These are phyloP conservation scores for Guillardia theta DNA, from an alignment of 78 protist genomes.

Conservation along the genomic window DNA sequence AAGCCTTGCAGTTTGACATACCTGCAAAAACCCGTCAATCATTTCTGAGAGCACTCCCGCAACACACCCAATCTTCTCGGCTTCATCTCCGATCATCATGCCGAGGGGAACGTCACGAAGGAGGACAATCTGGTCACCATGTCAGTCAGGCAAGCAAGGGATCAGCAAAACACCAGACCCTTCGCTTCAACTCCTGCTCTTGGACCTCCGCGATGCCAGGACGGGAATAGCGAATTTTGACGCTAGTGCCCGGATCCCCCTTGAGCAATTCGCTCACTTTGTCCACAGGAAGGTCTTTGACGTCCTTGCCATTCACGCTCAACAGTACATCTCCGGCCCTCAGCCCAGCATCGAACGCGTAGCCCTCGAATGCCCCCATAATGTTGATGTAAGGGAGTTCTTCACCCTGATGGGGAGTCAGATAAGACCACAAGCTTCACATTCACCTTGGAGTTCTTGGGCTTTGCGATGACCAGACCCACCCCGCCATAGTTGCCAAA, in stretches of 20 bases:
- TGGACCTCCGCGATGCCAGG: neutral
- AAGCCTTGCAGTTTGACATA: neutral
- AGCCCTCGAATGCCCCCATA: neutral
- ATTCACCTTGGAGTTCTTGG: too few relatives aligned
- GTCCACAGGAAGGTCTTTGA: neutral
- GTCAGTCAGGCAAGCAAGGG: too few relatives aligned
- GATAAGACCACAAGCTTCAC: neutral
- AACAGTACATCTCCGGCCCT: conserved; percentile 12
- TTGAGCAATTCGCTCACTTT: neutral
- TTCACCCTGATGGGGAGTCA: neutral
- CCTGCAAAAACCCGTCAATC: neutral
- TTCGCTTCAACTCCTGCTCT: neutral
- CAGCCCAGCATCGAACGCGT: conserved; percentile 35
- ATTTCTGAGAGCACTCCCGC: too few relatives aligned
- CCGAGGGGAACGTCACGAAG: neutral
- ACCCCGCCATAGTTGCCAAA: conserved; percentile 36
- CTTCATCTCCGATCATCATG: neutral
- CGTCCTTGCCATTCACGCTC: neutral
- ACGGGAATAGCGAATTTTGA: neutral
- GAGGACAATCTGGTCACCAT: neutral
- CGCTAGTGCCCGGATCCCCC: conserved; percentile 36
- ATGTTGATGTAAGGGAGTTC: neutral
- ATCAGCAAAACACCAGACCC: too few relatives aligned
- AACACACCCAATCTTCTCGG: neutral
- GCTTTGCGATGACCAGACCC: conserved; percentile 30